Base-by-base conservation (phyloP, 495 filamentous ascomycete species). In the Barbatosphaeria neglecta region DNA sequence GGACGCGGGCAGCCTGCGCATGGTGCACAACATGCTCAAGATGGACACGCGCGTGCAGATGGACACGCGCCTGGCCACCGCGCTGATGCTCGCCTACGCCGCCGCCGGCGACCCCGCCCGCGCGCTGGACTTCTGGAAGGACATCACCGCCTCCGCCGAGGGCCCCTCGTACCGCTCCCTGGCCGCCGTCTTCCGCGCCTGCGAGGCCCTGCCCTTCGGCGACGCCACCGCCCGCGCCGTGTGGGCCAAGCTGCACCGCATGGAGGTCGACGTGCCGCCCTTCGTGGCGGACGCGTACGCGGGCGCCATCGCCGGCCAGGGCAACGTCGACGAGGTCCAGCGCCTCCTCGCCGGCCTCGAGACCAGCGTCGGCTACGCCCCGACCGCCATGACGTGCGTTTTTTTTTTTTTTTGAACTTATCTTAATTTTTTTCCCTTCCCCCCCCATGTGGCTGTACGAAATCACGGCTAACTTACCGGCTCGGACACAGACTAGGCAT, bases 1-100 rank as follows among this genome's bases (percentile, higher is more conserved):
- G 0, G 82, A 93, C 49, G 45, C 64, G 3, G 81, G 85, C 27
- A 77, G 76, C 33, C 64, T 95, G 25, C 72, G 80, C 46, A 74
- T 82, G 31, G 74, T 94, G 15, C 84, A 93, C 58, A 95, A 95
- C 55, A 88, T 93, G 77, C 71, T 95, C 40, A 95, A 94, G 63
- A 79, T 97, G 50, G 92, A 97, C 64, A 67, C 79, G 8, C 72
- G 77, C 37, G 70, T 97, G 28, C 82, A 92, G 47, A 70, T 83
- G 15, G 82, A 79, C 58, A 96, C 90, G 2, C 67, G 66, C 41
- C 60, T 97, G 1, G 71, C 80, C 43, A 95, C 95, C 53, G 75
- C 81, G 0, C 67, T 98, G 22, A 95, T 98, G 84, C 68, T 90
- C 22, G 92, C 83, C 0, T 90, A 93, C 56, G 74, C 74, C 2